Base-by-base conservation (phyloP, 176 grass and related monocot genomes). In the Avena insularis region DNA sequence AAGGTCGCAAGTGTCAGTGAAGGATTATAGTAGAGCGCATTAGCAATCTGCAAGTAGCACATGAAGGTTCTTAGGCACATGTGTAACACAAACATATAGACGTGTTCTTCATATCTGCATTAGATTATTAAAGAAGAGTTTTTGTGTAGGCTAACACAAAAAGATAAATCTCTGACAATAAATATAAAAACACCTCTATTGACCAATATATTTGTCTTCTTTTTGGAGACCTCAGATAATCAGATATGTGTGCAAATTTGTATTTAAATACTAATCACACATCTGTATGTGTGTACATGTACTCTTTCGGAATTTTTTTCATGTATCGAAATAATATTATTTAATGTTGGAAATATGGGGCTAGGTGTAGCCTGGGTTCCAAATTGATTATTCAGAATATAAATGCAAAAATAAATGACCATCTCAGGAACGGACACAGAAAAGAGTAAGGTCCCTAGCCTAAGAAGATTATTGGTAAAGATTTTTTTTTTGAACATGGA, bases 11-110 rank as follows among this genome's bases (percentile, higher is more conserved):
- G 91, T 65, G 95, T 88, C 82, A 98, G 86, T 27, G 91, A 88
- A 59, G 95, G 84, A 74, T 98, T 95, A 78, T 98, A 98, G 73
- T 92, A 98, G n/a, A 98, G 63, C 57, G 78, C 88, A 85, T 95
- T 94, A 87, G 95, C 93, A 87, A 98, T 90, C 95, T 98, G 89
- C 72, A 86, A 19, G 54, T 85, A n/a, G 25, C 75, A 88, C 9
- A 81, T 72, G 59, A 80, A 45, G 35, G 45, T 29, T 82, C n/a
- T 90, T 77, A 78, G 51, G 12, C 38, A 82, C 5, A 82, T 59
- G 50, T 11, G 56, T 53, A 82, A 29, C 53, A 84, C 31, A 84
- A 15, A 82, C n/a, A 61, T 61, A 61, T 63, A 63, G n/a, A 63
- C 5, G 21, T 27, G 10, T 63, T 12, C 10, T 63, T 12, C 21